Conservation (phyloP, 2,329 filamentous ascomycete species). For the Rugonectria rugulosa region DNA sequence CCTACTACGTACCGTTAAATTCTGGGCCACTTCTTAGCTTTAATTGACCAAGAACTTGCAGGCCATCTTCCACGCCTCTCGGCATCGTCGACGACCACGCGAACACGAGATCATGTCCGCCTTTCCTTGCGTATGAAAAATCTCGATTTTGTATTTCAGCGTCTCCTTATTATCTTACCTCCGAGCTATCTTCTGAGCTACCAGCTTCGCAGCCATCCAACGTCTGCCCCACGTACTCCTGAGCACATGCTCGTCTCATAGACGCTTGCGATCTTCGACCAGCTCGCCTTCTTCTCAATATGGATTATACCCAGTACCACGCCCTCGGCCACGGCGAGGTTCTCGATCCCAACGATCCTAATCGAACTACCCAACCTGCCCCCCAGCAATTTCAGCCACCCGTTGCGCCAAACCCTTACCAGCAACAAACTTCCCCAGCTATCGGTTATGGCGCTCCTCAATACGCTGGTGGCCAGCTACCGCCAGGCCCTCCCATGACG, state of each 20-base stretch:
- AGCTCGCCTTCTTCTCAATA: slow-evolving; percentile 48
- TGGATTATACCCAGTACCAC: slow-evolving; percentile 64
- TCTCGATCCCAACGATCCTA: slow-evolving; percentile 62
- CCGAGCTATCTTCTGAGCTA: slow-evolving; percentile 13
- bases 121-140: slow-evolving; percentile 32
- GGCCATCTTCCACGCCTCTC: slow-evolving; percentile 13
- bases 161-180: slow-evolving; percentile 16
- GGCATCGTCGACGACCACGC: slow-evolving; percentile 21
- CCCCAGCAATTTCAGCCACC: slow-evolving; percentile 65
- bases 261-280: slow-evolving; percentile 30
- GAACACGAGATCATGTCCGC: slow-evolving; percentile 32
- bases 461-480: slow-evolving; percentile 48
- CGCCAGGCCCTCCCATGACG: slow-evolving; percentile 34
- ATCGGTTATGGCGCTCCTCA: slow-evolving; percentile 49
- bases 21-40: slow-evolving; percentile 14
- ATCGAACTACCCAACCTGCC: slow-evolving; percentile 58
- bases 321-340: slow-evolving; percentile 63
- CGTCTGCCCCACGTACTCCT: slow-evolving; percentile 40
- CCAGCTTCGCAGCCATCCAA: slow-evolving; percentile 16
- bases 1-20: slow-evolving; percentile 13
- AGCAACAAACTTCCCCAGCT: slow-evolving; percentile 47
- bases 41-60: slow-evolving; percentile 13
- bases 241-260: slow-evolving; percentile 41
- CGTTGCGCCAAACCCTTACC: slow-evolving; percentile 61
- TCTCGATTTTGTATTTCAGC: slow-evolving; percentile 30